A percentile compares a stretch with the other conserved stretches of the same genome.
These are phyloP conservation scores for Tylopilus vinaceipallidus DNA, from an alignment of 768 basidiomycete genomes.

Conservation along the genomic window DNA sequence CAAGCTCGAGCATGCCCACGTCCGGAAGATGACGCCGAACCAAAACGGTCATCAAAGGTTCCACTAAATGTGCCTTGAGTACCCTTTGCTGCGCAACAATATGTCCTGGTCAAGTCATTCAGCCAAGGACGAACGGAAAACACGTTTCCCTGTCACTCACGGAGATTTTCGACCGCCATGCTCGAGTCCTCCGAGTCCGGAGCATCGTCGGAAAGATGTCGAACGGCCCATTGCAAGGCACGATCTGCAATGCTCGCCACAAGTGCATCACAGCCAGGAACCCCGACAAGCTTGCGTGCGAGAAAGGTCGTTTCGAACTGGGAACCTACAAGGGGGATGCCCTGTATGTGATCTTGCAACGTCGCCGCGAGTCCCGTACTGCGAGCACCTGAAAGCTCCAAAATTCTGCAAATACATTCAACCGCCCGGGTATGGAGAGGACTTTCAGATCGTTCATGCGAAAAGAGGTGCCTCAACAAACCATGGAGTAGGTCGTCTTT, in stretches of 20 bases:
- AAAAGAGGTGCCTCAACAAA: constrained; percentile 29
- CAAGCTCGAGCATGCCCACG: constrained; percentile 40
- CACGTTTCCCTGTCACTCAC: constrained; percentile 28
- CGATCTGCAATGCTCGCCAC: constrained; percentile 40
- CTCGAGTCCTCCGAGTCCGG: constrained; percentile 19
- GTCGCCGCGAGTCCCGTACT: constrained; percentile 14
- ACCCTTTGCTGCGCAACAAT: constrained; percentile 10
- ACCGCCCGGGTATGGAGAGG: neutral
- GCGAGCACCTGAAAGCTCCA: constrained; percentile 10
- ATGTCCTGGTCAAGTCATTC: constrained; percentile 8
- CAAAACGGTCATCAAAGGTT: constrained; percentile 59
- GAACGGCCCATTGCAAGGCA: constrained; percentile 53
- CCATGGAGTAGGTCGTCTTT: constrained; percentile 30
- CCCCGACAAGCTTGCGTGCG: constrained; percentile 28
- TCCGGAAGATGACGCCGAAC: constrained; percentile 55
- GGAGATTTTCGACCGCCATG: constrained; percentile 34
- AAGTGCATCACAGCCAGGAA: constrained; percentile 25
- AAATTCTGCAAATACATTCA: constrained; percentile 31
- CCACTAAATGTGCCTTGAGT: constrained; percentile 57
- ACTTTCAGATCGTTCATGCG: neutral
- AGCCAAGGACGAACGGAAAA: neutral
- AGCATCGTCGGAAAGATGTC: constrained; percentile 39
- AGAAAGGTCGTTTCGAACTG: constrained; percentile 33
- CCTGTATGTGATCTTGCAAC: constrained; percentile 29
- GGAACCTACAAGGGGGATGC: constrained; percentile 24